These are phyloP conservation scores for Ceratobasidium sp. DNA, from an alignment of 1,284 basidiomycete genomes.

Conservation along the genomic window DNA sequence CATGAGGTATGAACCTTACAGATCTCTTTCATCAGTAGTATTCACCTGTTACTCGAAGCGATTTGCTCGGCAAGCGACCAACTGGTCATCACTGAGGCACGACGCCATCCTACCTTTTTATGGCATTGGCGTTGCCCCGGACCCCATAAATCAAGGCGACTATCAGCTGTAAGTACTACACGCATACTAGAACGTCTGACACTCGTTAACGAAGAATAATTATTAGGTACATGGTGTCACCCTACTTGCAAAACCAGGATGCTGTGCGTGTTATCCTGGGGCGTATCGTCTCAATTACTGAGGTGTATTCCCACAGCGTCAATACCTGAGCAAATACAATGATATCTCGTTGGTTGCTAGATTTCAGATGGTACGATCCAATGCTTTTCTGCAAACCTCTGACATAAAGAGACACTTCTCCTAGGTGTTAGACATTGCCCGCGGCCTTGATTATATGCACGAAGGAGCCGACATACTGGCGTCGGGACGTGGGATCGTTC, in stretches of 20 bases:
- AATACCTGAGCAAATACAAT: too few relatives aligned
- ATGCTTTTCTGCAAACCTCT: too few relatives aligned
- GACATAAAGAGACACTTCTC: too few relatives aligned
- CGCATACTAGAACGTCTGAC: too few relatives aligned
- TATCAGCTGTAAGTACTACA: constrained; percentile 21
- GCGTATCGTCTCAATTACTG: too few relatives aligned
- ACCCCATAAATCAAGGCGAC: background rate
- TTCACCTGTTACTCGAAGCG: too few relatives aligned
- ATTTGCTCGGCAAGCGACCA: constrained; percentile 22
- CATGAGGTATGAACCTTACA: background rate
- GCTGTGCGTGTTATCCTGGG: background rate
- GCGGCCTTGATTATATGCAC: constrained; percentile 20
- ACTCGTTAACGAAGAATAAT: background rate
- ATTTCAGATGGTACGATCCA: too few relatives aligned
- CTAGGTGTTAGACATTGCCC: constrained; percentile 11
- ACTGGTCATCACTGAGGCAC: constrained; percentile 34
- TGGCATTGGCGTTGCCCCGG: constrained; percentile 4
- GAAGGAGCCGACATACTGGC: background rate
- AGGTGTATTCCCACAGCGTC: too few relatives aligned
- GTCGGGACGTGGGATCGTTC: constrained; percentile 3
- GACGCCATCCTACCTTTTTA: constrained; percentile 39
- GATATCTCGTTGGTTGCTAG: too few relatives aligned
- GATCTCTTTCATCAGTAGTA: too few relatives aligned
- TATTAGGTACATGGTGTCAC: constrained; percentile 22
- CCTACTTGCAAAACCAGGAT: constrained; percentile 20